These are phyloP conservation scores for Pythium brassicae DNA, from an alignment of 352 stramenopile genomes.

Conservation along the genomic window DNA sequence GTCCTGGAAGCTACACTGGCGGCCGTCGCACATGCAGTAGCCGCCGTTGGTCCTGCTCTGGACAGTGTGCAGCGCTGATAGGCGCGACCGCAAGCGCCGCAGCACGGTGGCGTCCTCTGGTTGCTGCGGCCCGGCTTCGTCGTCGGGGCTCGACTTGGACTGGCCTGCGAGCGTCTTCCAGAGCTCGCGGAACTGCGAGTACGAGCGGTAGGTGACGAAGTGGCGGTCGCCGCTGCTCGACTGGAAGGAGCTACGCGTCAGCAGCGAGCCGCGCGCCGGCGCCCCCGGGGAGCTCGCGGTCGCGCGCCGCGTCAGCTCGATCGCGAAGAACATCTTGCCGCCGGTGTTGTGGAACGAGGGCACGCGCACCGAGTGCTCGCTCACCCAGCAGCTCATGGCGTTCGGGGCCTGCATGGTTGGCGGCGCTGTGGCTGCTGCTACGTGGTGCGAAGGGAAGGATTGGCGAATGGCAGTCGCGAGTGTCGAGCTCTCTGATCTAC, in stretches of 20 bases:
- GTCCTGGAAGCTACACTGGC: conserved; percentile 41
- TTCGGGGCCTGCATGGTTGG: background rate
- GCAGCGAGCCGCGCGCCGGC: conserved; percentile 15
- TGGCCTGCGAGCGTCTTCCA: conserved; percentile 33
- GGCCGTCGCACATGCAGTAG: conserved; percentile 32
- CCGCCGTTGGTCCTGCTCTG: conserved; percentile 1
- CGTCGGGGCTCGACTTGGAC: background rate
- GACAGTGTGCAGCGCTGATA: conserved; percentile 1
- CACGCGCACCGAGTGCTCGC: conserved; percentile 14
- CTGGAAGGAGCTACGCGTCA: conserved; percentile 12
- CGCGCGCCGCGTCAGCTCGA: conserved; percentile 17
- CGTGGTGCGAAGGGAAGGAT: too few species aligned
- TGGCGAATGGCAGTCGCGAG: too few species aligned
- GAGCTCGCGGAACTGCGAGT: conserved; percentile 59
- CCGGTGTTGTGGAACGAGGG: conserved; percentile 17
- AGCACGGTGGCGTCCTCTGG: conserved; percentile 7
- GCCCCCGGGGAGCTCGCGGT: conserved; percentile 25
- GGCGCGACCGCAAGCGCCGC: conserved; percentile 3
- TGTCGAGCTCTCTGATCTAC: too few species aligned
- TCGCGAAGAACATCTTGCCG: conserved; percentile 23
- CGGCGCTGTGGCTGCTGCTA: background rate
- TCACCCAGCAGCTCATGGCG: conserved; percentile 18
- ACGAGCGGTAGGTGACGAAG: conserved; percentile 36
- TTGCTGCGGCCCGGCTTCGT: background rate
- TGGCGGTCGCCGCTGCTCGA: conserved; percentile 15